Base-by-base conservation (phyloP, 2,329 filamentous ascomycete genomes). In the Ophiosphaerella korrae region DNA sequence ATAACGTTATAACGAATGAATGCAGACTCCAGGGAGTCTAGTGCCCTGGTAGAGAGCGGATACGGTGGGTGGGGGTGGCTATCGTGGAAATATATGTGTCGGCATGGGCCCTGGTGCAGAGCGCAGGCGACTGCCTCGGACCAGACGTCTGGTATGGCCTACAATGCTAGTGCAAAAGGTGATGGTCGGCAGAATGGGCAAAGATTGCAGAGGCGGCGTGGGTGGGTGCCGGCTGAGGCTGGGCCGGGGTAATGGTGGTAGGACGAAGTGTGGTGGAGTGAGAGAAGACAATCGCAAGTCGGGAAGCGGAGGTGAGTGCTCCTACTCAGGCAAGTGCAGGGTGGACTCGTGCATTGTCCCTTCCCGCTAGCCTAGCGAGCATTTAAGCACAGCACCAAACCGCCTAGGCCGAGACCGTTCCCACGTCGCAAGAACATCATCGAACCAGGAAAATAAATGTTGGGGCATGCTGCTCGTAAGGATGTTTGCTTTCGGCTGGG, bases 71-170 rank as follows among this genome's bases (percentile, higher is more conserved):
- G 53, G 60, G 57, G 58, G 60, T 60, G 57, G 57, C 57, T 71
- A 69, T 66, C 56, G 62, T 53, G 39, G 51, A 45, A 44, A 53
- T 61, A 64, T 70, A 68, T 65, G 45, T 63, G 50, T 48, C 56
- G 64, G 67, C 67, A 72, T 72, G 64, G 58, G 61, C 60, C 60
- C 55, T 59, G 46, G 6, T 55, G 53, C 44, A 51, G 55, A 44
- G 33, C 62, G 63, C 57, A 62, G 58, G 49, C 57, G 55, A 59
- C 58, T 58, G 58, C 57, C 52, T 51, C 50, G 38, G 51, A 44
- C 46, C 40, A 45, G 48, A 47, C 46, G 47, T 46, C 37, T 48
- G 48, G 46, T 46, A 39, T 49, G 55, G n/a, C 47, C 45, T 42
- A 36, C 32, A 31, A 42, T 38, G 40, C 29, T 41, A 7, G 26